A percentile compares a stretch with the other conserved stretches of the same genome.
Evolutionary conservation across 2,329 filamentous ascomycete genomes (phyloP).

Genomic region (Seiridium unicorne): DNA sequence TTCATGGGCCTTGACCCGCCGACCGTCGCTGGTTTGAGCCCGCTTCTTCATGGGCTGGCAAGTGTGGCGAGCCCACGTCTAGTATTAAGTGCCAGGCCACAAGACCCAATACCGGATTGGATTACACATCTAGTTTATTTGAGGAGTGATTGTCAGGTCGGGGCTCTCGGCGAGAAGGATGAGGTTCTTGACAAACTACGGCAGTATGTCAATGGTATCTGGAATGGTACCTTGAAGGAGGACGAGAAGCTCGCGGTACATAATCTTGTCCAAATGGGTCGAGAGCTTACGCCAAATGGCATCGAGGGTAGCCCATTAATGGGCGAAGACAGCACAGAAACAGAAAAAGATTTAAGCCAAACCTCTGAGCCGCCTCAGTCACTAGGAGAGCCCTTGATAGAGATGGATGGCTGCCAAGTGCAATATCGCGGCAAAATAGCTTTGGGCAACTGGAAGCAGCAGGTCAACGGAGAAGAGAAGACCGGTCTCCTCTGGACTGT

Average conservation of each 20-base stretch:
- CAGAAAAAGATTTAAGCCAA: conserved; percentile 12
- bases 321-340: conserved; percentile 20
- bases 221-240: conserved; percentile 39
- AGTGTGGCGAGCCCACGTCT: conserved; percentile 66
- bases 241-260: conserved; percentile 48
- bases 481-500: conserved; percentile 81
- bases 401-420: conserved; percentile 84
- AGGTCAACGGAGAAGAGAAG: conserved; percentile 44
- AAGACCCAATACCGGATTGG: conserved; percentile 87
- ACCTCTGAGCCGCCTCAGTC: conserved; percentile 9
- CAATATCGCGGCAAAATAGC: conserved; percentile 75
- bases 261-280: conserved; percentile 49
- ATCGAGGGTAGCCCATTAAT: conserved; percentile 35
- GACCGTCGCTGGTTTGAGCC: conserved; percentile 70
- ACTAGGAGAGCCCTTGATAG: conserved; percentile 69
- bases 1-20: conserved; percentile 95
- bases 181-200: conserved; percentile 56
- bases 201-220: conserved; percentile 46
- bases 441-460: conserved; percentile 76
- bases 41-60: conserved; percentile 68
- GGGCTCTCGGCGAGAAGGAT: conserved; percentile 63
- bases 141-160: conserved; percentile 63
- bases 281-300: conserved; percentile 39
- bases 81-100: conserved; percentile 75
- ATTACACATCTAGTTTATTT: conserved; percentile 80